Conservation (phyloP, 208 protist species). For the Entamoeba histolytica region DNA sequence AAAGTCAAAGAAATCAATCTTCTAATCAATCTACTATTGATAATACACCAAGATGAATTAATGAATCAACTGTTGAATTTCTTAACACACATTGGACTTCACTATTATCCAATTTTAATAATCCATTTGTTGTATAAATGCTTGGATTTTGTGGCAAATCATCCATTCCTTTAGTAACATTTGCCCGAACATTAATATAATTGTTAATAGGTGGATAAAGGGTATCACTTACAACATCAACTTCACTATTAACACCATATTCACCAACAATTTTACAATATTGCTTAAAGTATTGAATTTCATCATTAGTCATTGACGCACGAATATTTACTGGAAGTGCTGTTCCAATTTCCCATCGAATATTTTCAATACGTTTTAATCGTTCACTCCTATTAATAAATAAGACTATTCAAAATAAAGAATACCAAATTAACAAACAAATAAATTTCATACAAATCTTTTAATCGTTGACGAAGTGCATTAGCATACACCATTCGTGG, state of each 20-base stretch:
- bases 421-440: not conserved
- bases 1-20: no score
- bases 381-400: not conserved
- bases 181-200: not conserved
- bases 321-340: not conserved
- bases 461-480: not conserved
- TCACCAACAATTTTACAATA: not conserved
- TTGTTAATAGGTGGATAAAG: not conserved
- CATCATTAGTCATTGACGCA: not conserved
- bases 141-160: not conserved
- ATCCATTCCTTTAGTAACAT: not conserved
- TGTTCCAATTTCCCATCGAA: not conserved
- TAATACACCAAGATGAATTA: not conserved
- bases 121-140: not conserved
- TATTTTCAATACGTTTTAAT: not conserved
- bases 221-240: not conserved
- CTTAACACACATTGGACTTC: not conserved
- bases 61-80: not conserved
- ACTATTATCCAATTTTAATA: not conserved
- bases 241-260: not conserved
- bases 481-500: not conserved
- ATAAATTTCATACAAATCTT: not conserved
- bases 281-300: not conserved
- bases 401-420: not conserved
- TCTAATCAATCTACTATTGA: no score